Evolutionary conservation across 148 eudicot genomes (phyloP).

Genomic region (Vaccinium vitisidaea): DNA sequence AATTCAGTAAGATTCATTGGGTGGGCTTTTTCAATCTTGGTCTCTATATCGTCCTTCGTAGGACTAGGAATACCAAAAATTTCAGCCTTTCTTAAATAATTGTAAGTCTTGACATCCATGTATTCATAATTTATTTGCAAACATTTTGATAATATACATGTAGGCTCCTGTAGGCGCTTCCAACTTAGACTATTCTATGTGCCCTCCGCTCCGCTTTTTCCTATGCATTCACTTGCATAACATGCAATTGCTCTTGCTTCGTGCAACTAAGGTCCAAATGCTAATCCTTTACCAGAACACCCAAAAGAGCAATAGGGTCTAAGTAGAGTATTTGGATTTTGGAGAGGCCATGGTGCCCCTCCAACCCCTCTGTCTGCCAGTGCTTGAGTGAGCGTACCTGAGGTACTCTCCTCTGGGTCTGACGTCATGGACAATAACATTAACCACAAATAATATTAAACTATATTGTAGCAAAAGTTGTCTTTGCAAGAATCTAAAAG

Average conservation of each 20-base stretch:
- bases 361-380: not conserved
- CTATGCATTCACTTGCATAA: no score
- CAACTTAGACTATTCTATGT: not conserved
- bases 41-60: not conserved
- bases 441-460: not conserved
- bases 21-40: not conserved
- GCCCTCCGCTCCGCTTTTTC: not conserved
- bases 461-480: not conserved
- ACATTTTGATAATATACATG: not conserved
- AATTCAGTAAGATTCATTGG: not conserved
- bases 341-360: not conserved
- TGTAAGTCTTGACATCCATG: not conserved
- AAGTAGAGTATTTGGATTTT: not conserved
- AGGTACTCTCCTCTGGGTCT: not conserved
- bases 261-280: not conserved
- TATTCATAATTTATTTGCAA: not conserved
- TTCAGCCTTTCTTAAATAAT: not conserved
- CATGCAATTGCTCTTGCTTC: not conserved
- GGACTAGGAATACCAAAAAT: not conserved
- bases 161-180: not conserved
- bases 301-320: not conserved
- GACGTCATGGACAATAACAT: not conserved
- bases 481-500: not conserved
- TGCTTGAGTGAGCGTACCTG: not conserved
- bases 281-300: not conserved